Evolutionary conservation across 1,284 basidiomycete species (phyloP).

Genomic region (Rhodofomes roseus): DNA sequence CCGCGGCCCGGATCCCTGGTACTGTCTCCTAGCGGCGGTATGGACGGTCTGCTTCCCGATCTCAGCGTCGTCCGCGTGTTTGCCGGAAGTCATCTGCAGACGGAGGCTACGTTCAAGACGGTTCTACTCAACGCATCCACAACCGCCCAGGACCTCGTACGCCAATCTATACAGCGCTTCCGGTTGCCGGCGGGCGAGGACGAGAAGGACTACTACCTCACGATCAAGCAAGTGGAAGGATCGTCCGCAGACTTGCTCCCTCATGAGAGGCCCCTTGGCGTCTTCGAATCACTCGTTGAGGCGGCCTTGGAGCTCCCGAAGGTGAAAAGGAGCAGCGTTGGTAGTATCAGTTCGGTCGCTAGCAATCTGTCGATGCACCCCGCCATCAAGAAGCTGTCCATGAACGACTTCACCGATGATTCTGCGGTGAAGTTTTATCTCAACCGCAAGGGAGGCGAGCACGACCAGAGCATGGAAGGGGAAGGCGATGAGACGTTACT

Average conservation of each 20-base stretch:
- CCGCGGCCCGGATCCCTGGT: slow-evolving; percentile 72
- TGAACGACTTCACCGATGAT: slow-evolving; percentile 98
- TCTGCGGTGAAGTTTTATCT: slow-evolving; percentile 96
- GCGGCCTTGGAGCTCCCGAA: slow-evolving; percentile 77
- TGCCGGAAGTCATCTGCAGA: slow-evolving; percentile 83
- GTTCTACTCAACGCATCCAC: slow-evolving; percentile 89
- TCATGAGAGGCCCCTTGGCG: slow-evolving; percentile 77
- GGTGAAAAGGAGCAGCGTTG: slow-evolving; percentile 89
- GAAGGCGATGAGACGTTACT: slow-evolving; percentile 54
- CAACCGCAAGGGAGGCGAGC: slow-evolving; percentile 50
- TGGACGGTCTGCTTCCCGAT: slow-evolving; percentile 73
- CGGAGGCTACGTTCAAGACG: slow-evolving; percentile 97
- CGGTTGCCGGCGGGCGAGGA: slow-evolving; percentile 65
- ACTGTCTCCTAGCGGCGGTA: slow-evolving; percentile 47
- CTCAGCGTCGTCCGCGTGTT: slow-evolving; percentile 95
- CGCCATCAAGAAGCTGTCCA: slow-evolving; percentile 87
- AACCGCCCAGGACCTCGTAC: slow-evolving; percentile 78
- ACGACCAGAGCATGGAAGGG: slow-evolving; percentile 29
- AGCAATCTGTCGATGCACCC: slow-evolving; percentile 92
- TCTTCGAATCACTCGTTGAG: slow-evolving; percentile 84
- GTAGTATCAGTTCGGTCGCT: slow-evolving; percentile 88
- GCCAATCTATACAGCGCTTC: slow-evolving; percentile 94
- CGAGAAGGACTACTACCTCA: slow-evolving; percentile 80
- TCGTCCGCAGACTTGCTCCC: slow-evolving; percentile 72
- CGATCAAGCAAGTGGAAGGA: slow-evolving; percentile 88